phyloP scores from a whole-genome alignment of 2,329 filamentous ascomycete species.

The Lanzia echinophila region DNA sequence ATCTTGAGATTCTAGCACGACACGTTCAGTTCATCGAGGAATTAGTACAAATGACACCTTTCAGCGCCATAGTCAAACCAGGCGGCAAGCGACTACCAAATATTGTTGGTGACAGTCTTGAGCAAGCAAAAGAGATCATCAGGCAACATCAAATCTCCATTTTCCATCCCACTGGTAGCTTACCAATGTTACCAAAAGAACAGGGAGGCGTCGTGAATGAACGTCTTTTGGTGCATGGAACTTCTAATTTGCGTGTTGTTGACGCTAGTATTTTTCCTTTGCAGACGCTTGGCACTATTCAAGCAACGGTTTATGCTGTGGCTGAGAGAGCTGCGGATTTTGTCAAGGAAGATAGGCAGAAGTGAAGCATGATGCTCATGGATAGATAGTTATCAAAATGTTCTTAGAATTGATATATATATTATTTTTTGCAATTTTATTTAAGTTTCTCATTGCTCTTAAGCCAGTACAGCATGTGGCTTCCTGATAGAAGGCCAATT shows the following conservation, averaged over 20 bases:
- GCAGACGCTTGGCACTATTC: conserved; percentile 10
- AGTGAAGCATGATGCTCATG: too few relatives aligned
- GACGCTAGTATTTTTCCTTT: conserved; percentile 19
- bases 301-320: conserved; percentile 14
- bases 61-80: conserved; percentile 29
- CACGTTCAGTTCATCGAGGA: conserved; percentile 31
- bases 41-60: conserved; percentile 27
- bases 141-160: background rate
- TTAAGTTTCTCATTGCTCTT: too few relatives aligned
- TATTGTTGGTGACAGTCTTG: background rate
- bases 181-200: conserved; percentile 13
- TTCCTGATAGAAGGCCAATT: too few relatives aligned
- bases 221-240: conserved; percentile 15
- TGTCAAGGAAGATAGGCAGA: conserved; percentile 2
- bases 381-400: too few relatives aligned
- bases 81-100: background rate
- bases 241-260: conserved; percentile 12
- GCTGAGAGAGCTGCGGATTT: conserved; percentile 16
- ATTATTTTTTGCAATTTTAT: too few relatives aligned
- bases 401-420: too few relatives aligned
- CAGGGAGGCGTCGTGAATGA: conserved; percentile 16
- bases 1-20: conserved; percentile 35
- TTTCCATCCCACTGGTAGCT: conserved; percentile 15
- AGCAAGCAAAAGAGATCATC: background rate
- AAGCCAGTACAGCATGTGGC: too few relatives aligned